Evolutionary conservation across 2,329 filamentous ascomycete genomes (phyloP), one percentile per base, ranked within the genome.

Genomic region (Diplocarpon rosae): DNA sequence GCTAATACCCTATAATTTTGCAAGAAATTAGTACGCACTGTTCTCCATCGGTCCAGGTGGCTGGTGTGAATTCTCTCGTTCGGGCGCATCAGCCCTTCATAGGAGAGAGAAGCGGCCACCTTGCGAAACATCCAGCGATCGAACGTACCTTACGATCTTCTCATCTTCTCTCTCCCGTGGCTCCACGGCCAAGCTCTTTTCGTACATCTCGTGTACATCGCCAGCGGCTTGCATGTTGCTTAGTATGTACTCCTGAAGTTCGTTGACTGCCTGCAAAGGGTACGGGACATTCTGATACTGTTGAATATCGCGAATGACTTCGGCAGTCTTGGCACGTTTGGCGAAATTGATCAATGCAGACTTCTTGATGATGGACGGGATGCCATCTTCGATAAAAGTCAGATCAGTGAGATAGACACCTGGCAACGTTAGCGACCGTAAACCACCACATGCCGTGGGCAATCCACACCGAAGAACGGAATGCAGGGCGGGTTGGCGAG

Each of bases 261-360:
- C 92, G 1, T 81, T 76, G 13, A 98, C 90, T 0, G 88, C 76
- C 61, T 93, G 85, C 42, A 98, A 70, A 7, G 85, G 82, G 63
- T 96, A 98, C n/a, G 88, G 88, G 49, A 94, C 87, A 58, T 95
- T 95, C 64, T 98, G 92, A 63, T 95, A 98, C 63, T 96, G 90
- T 64, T 96, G 92, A 53, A 98, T 96, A 63, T 96, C 90, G 51
- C 89, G 85, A 58, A 98, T 98, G 34, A 98, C 92, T 63, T 96
- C 92, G 15, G 92, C 92, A 12, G 92, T 96, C 73, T 96, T 98
- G 44, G 88, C 85, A 42, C 92, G 83, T 72, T 98, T 98, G 59
- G 89, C 88, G 66, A 98, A 98, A 68, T 98, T 98, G 71, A 98
- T 95, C 55, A 95, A 72, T 59, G 93, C 87, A 7, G 89, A 92